These are phyloP conservation scores for Pythium biforme DNA, from an alignment of 352 stramenopile species.

Conservation along the genomic window DNA sequence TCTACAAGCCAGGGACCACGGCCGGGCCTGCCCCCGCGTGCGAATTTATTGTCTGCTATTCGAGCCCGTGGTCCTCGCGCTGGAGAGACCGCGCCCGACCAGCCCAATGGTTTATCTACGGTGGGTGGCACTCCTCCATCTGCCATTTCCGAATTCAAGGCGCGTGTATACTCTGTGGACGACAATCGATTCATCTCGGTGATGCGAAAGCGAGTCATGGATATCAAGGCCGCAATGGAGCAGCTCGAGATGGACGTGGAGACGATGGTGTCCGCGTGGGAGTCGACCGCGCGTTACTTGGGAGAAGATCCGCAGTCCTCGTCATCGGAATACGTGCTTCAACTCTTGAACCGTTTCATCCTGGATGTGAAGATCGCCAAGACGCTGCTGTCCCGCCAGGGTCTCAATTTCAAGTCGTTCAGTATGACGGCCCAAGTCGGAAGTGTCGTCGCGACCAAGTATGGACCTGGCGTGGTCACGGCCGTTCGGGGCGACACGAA, in stretches of 20 bases:
- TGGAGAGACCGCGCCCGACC: not conserved
- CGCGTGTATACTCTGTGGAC: slow-evolving; percentile 47
- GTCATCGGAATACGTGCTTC: slow-evolving; percentile 72
- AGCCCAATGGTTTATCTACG: not conserved
- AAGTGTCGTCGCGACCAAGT: slow-evolving; percentile 60
- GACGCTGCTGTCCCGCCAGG: slow-evolving; percentile 54
- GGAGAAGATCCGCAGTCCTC: slow-evolving; percentile 54
- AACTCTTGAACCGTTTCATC: slow-evolving; percentile 67
- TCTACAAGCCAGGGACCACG: not conserved
- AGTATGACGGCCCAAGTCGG: slow-evolving; percentile 37
- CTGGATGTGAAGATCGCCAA: slow-evolving; percentile 78
- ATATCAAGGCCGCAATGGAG: slow-evolving; percentile 55
- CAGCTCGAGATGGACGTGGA: slow-evolving; percentile 67
- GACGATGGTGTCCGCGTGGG: slow-evolving; percentile 57
- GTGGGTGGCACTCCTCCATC: not conserved
- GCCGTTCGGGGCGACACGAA: slow-evolving; percentile 53
- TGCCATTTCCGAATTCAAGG: slow-evolving; percentile 25
- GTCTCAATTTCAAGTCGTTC: slow-evolving; percentile 38
- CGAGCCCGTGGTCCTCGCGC: not conserved
- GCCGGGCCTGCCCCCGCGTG: not conserved
- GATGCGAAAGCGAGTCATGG: slow-evolving; percentile 48
- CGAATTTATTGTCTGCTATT: slow-evolving; percentile 20
- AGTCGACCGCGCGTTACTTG: slow-evolving; percentile 63
- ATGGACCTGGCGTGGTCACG: slow-evolving; percentile 59
- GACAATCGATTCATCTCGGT: slow-evolving; percentile 52